Conservation (phyloP, 306 rosid genomes). For the Calophaca sinica region DNA sequence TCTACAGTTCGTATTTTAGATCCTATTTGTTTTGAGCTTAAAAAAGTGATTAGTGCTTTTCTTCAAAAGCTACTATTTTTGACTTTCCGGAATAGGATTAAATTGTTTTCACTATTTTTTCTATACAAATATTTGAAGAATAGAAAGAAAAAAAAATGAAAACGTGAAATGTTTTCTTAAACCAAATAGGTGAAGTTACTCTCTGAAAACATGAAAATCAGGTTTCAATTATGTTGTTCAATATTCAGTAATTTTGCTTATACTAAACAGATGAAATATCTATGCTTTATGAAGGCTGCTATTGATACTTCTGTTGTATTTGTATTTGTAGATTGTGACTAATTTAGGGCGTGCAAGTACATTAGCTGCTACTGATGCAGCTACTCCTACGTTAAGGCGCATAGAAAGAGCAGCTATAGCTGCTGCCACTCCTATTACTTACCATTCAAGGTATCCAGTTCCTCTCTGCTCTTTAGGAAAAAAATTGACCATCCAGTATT, state of each 20-base stretch:
- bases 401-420: constrained; percentile 99
- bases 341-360: constrained; percentile 99
- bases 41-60: not conserved
- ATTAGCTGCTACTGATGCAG: constrained; percentile 96
- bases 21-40: not conserved
- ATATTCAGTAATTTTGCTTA: constrained; percentile 3
- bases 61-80: not conserved
- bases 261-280: not conserved
- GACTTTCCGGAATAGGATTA: not conserved
- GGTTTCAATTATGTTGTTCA: constrained; percentile 28
- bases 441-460: constrained; percentile 79
- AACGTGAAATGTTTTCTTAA: not conserved
- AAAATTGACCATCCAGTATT: constrained; percentile 9
- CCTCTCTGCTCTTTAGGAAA: not conserved
- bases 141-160: not conserved
- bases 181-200: not conserved
- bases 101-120: not conserved
- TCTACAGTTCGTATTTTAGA: not conserved
- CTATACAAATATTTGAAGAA: not conserved
- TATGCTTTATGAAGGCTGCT: not conserved
- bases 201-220: not conserved
- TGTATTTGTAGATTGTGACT: constrained; percentile 81
- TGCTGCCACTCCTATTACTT: constrained; percentile 98
- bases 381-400: constrained; percentile 98
- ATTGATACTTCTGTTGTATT: constrained; percentile 20